Base-by-base conservation (phyloP, 352 stramenopile genomes). In the Pythium phragmiticola region DNA sequence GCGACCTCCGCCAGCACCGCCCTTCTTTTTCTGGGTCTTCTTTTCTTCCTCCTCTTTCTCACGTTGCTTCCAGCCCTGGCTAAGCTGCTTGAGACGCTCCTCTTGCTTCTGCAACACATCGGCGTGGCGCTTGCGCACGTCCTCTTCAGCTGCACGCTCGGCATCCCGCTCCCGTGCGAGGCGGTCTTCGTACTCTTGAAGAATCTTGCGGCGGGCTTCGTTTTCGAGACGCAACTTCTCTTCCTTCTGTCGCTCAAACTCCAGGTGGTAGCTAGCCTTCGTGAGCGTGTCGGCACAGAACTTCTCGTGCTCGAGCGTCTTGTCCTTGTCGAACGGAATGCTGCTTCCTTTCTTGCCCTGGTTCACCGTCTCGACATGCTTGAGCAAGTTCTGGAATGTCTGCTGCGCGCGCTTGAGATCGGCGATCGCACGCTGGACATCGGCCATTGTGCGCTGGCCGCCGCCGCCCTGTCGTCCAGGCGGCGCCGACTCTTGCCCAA, bases 231-330 rank as follows among this genome's bases (percentile, higher is more conserved):
- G 84, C 49, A 87, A 79, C 65, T 92, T 94, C 19, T 94, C 87
- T 39, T 95, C 87, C 26, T 88, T 88, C 63, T 95, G 87, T 14
- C 85, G 84, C 60, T 95, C 87, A 47, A 94, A 95, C 71, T 95
- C 87, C 75, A 95, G 84, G 70, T 95, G 87, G 63, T 90, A 91
- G 66, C 82, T 93, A 0, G 87, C 87, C 63, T 95, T 95, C 4
- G 82, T 92, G 36, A 95, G 66, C 6, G 87, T 95, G 54, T 95
- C 87, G 5, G 77, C 78, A 61, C 85, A 94, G 62, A 94, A 95
- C 62, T 92, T 93, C 45, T 90, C 87, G 67, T 95, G 87, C 56
- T 95, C 87, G 13, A 77, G 82, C 7, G 92, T 78, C 65, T 95
- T 95, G 55, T 95, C 87, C 70, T 92, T 90, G 57, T 94, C 87